phyloP scores from a whole-genome alignment of 768 basidiomycete genomes.

The Leccinum disarticulatum region DNA sequence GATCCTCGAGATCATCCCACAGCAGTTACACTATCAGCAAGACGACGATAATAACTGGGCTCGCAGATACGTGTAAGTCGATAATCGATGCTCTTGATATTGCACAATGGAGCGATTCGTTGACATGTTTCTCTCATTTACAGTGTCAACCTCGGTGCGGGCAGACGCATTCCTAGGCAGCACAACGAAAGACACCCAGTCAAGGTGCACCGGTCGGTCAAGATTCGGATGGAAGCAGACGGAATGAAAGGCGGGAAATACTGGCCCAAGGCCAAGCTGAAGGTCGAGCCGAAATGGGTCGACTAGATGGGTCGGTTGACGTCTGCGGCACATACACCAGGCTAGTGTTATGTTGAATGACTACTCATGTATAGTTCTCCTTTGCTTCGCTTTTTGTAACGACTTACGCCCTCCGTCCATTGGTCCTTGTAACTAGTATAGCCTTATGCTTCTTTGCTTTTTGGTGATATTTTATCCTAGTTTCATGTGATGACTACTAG shows the following conservation, averaged over 20 bases:
- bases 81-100: background rate
- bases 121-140: background rate
- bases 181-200: constrained; percentile 35
- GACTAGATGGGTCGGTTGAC: constrained; percentile 25
- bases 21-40: constrained; percentile 27
- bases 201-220: constrained; percentile 50
- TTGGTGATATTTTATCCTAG: background rate
- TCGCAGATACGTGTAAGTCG: constrained; percentile 18
- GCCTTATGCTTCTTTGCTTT: too few species aligned
- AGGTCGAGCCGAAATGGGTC: constrained; percentile 40
- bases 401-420: background rate
- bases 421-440: background rate
- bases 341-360: background rate
- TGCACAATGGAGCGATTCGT: background rate
- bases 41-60: constrained; percentile 21
- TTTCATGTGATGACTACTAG: background rate
- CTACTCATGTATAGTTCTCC: background rate
- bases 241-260: constrained; percentile 36
- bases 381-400: background rate
- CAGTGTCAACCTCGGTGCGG: constrained; percentile 41
- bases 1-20: constrained; percentile 59
- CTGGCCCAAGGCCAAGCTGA: constrained; percentile 40
- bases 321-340: background rate
- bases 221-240: constrained; percentile 51
- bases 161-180: constrained; percentile 44